phyloP scores from a whole-genome alignment of 73 alveolate species.

The Symbiodinium natans region DNA sequence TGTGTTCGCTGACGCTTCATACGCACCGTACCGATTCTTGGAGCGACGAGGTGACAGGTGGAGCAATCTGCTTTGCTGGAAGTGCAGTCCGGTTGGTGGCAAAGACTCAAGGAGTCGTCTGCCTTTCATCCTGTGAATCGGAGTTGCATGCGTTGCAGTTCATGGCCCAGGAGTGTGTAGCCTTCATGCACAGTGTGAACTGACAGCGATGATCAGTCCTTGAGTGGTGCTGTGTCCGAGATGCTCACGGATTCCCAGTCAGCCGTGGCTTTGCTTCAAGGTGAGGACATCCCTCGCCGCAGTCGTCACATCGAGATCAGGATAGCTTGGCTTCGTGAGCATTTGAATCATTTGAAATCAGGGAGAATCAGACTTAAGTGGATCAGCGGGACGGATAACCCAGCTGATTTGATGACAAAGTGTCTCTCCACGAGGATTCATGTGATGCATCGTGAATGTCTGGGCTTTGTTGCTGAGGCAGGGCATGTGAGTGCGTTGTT shows the following conservation, averaged over 20 bases:
- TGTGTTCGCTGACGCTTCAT: neutral
- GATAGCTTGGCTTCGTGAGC: neutral
- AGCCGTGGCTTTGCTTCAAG: neutral
- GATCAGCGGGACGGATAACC: neutral
- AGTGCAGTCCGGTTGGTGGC: neutral
- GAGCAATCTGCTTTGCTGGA: neutral
- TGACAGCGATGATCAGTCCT: too few species aligned
- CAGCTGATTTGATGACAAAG: neutral
- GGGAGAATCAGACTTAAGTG: neutral
- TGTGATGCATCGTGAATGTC: too few species aligned
- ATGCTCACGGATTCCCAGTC: neutral
- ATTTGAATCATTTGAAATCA: too few species aligned
- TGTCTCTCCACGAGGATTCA: too few species aligned
- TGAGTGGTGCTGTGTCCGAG: neutral
- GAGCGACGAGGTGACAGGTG: neutral
- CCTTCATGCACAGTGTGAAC: too few species aligned
- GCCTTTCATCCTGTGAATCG: neutral
- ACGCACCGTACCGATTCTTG: neutral
- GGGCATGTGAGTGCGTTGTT: too few species aligned
- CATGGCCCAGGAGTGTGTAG: neutral
- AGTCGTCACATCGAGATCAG: neutral
- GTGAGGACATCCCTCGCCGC: neutral
- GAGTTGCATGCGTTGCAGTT: neutral
- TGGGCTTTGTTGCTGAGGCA: too few species aligned
- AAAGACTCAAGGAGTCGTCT: neutral